phyloP scores from a whole-genome alignment of 2,329 filamentous ascomycete genomes.

The Capronia americana region DNA sequence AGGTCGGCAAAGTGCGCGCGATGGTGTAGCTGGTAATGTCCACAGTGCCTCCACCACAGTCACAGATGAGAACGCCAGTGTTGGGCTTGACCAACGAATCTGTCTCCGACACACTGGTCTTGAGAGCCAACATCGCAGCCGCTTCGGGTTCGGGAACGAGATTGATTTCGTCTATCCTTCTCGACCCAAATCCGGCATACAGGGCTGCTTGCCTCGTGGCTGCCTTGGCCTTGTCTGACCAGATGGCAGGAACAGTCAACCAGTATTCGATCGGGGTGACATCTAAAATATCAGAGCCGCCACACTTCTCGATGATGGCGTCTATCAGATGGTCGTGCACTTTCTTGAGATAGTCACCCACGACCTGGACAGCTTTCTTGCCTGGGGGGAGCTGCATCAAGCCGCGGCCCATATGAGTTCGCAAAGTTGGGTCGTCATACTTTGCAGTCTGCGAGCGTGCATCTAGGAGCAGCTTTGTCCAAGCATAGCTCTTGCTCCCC shows the following conservation, averaged over 20 bases:
- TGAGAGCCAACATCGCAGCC: constrained; percentile 38
- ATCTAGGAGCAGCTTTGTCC: constrained; percentile 45
- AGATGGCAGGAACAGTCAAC: constrained; percentile 37
- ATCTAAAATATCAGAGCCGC: constrained; percentile 28
- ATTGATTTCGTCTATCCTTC: constrained; percentile 26
- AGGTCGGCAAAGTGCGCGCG: neutral
- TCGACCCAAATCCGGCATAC: constrained; percentile 32
- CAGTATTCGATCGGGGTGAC: constrained; percentile 32
- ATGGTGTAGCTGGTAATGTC: constrained; percentile 11
- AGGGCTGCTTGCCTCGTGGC: constrained; percentile 27
- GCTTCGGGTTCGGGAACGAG: constrained; percentile 40
- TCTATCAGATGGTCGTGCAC: constrained; percentile 38
- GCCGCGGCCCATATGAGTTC: constrained; percentile 20
- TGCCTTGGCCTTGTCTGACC: constrained; percentile 27
- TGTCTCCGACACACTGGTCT: constrained; percentile 3
- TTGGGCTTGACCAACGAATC: neutral
- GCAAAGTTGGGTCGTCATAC: constrained; percentile 38
- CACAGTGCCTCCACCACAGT: constrained; percentile 7
- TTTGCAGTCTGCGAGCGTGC: constrained; percentile 27
- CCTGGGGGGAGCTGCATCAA: constrained; percentile 36
- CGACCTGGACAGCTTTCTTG: constrained; percentile 39
- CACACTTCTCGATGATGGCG: constrained; percentile 9
- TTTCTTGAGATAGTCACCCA: constrained; percentile 39
- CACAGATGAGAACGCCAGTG: constrained; percentile 8
- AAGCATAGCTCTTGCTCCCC: constrained; percentile 40